These are phyloP conservation scores for Leishmania gerbilli DNA, from an alignment of 208 protist genomes.

Conservation along the genomic window DNA sequence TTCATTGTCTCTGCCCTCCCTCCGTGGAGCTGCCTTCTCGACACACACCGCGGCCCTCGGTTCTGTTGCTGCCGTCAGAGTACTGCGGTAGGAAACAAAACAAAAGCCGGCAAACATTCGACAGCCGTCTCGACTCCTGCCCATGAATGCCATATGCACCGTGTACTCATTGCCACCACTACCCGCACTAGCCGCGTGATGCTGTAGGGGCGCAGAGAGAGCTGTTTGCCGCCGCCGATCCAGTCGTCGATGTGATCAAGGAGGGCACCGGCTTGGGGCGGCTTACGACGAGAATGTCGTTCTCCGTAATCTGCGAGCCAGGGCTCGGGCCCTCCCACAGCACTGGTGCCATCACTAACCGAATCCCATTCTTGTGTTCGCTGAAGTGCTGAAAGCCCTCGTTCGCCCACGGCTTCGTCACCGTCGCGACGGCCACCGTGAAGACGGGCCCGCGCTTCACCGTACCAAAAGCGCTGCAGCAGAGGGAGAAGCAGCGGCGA, in stretches of 20 bases:
- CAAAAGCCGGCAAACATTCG: too few relatives aligned
- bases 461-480: conserved; percentile 50
- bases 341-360: conserved; percentile 67
- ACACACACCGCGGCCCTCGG: neutral
- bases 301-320: conserved; percentile 63
- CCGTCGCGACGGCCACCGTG: conserved; percentile 55
- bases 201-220: neutral
- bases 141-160: neutral
- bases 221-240: neutral
- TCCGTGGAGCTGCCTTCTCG: neutral
- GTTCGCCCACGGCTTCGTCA: conserved; percentile 55
- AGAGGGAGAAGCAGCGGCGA: conserved; percentile 62
- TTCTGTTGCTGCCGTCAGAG: neutral
- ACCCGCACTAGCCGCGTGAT: neutral
- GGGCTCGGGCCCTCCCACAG: conserved; percentile 49
- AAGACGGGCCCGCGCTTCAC: conserved; percentile 57
- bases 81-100: neutral
- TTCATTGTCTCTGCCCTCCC: neutral
- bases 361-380: conserved; percentile 56
- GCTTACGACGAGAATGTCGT: conserved; percentile 66
- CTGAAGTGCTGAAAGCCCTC: conserved; percentile 48
- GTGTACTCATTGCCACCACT: neutral
- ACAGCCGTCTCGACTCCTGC: neutral
- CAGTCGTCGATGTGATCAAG: neutral
- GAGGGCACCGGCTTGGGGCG: conserved; percentile 13